Conservation (phyloP, 208 protist genomes). For the Trypanosoma caninum region DNA sequence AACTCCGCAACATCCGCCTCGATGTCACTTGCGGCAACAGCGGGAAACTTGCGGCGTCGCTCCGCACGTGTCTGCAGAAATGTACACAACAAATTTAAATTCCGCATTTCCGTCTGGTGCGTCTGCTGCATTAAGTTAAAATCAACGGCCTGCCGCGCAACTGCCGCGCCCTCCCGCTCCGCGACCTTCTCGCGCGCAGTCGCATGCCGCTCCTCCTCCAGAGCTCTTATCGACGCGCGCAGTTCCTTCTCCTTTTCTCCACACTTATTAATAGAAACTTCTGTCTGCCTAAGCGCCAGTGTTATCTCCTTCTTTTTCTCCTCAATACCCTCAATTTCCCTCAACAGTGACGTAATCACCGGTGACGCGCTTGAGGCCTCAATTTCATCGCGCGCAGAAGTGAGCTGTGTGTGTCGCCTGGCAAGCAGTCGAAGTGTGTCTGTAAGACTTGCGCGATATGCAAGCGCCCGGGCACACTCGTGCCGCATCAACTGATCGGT, state of each 20-base stretch:
- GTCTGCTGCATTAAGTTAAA: slow-evolving; percentile 4
- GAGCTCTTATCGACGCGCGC: neutral
- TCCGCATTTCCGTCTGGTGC: slow-evolving; percentile 11
- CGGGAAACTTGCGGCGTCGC: neutral
- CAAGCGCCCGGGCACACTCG: neutral
- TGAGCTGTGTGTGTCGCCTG: neutral
- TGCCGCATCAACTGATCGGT: slow-evolving; percentile 3
- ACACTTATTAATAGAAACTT: neutral
- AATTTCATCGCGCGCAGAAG: slow-evolving; percentile 6
- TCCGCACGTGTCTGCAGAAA: slow-evolving; percentile 1
- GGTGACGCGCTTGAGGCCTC: slow-evolving; percentile 5
- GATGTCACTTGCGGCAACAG: neutral
- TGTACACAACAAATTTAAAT: neutral
- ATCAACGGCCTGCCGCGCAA: slow-evolving; percentile 10
- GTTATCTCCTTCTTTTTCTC: slow-evolving; percentile 3
- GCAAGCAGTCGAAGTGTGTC: neutral
- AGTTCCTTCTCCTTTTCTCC: neutral
- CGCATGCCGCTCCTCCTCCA: neutral
- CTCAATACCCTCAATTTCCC: slow-evolving; percentile 7
- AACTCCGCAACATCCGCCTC: neutral
- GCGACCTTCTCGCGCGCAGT: neutral
- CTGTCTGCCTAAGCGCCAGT: neutral
- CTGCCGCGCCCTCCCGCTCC: neutral
- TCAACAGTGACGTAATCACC: neutral
- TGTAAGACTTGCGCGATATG: slow-evolving; percentile 8